Percentiles rank a stretch among this genome's conserved stretches.
These are phyloP conservation scores for Lolium rigidum DNA, from an alignment of 176 grass and related monocot genomes.

Conservation along the genomic window DNA sequence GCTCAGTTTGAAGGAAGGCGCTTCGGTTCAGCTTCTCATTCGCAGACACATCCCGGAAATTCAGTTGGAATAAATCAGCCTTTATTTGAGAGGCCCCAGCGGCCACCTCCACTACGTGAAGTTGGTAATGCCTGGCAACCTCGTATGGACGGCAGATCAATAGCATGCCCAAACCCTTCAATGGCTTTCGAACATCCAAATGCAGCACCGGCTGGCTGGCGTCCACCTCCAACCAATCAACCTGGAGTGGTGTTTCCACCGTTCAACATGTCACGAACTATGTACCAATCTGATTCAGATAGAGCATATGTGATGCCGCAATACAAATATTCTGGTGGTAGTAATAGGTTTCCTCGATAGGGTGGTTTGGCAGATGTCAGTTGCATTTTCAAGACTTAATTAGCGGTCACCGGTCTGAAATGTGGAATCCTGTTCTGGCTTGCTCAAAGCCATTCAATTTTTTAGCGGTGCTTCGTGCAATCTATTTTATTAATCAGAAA, in stretches of 20 bases:
- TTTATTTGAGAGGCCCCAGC: not conserved
- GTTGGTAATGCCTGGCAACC: conserved; percentile 32
- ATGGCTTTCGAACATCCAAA: conserved; percentile 22
- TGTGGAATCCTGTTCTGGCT: not conserved
- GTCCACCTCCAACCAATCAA: conserved; percentile 2
- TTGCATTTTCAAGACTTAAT: conserved; percentile 12
- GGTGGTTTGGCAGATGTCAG: not conserved
- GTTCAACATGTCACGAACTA: not conserved
- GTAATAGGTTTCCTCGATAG: conserved; percentile 37
- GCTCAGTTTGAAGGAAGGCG: conserved; percentile 35
- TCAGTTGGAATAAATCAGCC: conserved; percentile 22
- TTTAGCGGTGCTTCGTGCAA: not conserved
- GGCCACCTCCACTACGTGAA: conserved; percentile 22
- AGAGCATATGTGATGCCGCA: conserved; percentile 14
- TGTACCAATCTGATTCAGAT: conserved; percentile 15
- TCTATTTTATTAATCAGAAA: too few species aligned
- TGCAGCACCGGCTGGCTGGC: not conserved
- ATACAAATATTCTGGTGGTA: conserved; percentile 29
- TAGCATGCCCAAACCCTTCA: conserved; percentile 3
- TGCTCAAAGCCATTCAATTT: not conserved
- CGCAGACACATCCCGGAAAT: not conserved
- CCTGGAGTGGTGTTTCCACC: not conserved
- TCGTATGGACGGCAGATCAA: conserved; percentile 20
- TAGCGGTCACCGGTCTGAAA: not conserved
- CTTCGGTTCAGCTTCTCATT: conserved; percentile 3